Evolutionary conservation across 1,139 yeast genomes (phyloP), one percentile per base, ranked within the genome.

Genomic region (Ashbya aceris): DNA sequence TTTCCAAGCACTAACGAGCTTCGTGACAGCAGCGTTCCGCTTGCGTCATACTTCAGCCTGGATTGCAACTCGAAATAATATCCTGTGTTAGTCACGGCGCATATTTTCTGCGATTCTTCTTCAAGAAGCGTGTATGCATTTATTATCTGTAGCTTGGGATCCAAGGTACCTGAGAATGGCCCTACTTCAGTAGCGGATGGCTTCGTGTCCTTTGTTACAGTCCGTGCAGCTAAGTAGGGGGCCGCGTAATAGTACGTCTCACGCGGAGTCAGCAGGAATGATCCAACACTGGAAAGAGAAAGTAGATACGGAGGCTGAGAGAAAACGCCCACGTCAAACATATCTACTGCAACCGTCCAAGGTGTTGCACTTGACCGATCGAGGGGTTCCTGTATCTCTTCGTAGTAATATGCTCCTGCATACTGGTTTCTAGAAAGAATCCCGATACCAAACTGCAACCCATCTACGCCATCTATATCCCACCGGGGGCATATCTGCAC

Each of bases 81-180:
- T 8, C 43, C 45, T 12, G 13, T 9, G 32, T 33, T 42, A 4
- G 43, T 33, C 27, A 39, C 37, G 4, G 39, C 45, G 12, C 17
- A 7, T 14, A 42, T 14, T 29, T 13, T 32, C 20, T 7, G 10
- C 20, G 11, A 8, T 3, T 26, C 17, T 10, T 20, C 33, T 9
- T 27, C 20, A 9, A 3, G 4, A 3, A 27, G 11, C 3, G 6
- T 5, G 4, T 27, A 13, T 5, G 17, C 34, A 20, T 14, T 20
- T 10, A 9, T 32, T 11, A 36, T n/a, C 33, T 27, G 11, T n/a
- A 36, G 33, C 8, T 27, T 27, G 10, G 39, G 33, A 20, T 26
- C 35, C 9, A 10, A 9, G 9, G 9, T 36, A n/a, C 14, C 8
- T 4, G 39, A 7, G 17, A 26, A 36, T 4, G 39, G 33, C 14